phyloP scores from a whole-genome alignment of 495 filamentous ascomycete species.

The Tuber borchii region DNA sequence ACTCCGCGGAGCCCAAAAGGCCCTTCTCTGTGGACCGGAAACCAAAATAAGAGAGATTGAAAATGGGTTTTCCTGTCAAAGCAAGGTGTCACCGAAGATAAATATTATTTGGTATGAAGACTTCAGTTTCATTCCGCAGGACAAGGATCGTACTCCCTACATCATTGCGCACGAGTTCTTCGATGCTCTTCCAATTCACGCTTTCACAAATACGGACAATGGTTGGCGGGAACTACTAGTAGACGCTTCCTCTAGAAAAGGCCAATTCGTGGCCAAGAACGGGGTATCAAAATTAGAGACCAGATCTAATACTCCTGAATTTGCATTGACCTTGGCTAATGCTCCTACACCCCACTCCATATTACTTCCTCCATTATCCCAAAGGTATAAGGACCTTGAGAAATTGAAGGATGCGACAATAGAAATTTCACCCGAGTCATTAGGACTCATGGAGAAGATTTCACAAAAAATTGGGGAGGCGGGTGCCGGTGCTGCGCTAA shows the following conservation, averaged over 20 bases:
- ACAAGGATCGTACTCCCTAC: conserved; percentile 62
- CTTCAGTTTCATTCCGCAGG: conserved; percentile 64
- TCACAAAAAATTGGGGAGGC: conserved; percentile 73
- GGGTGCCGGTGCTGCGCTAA: conserved; percentile 76
- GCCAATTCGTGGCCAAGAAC: conserved; percentile 25
- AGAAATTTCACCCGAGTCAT: conserved; percentile 81
- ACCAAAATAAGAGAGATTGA: conserved; percentile 61
- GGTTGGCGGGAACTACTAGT: conserved; percentile 49
- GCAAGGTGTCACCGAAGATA: conserved; percentile 61
- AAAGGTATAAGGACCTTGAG: conserved; percentile 71
- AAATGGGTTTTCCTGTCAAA: conserved; percentile 65
- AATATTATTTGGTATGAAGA: conserved; percentile 88
- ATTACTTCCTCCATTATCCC: conserved; percentile 75
- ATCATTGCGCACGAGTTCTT: conserved; percentile 98
- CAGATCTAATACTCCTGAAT: conserved; percentile 56
- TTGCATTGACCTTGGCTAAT: conserved; percentile 71
- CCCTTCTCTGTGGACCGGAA: conserved; percentile 72
- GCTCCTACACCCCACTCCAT: conserved; percentile 70
- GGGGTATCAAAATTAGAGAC: conserved; percentile 37
- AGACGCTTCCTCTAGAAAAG: conserved; percentile 43
- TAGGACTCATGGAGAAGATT: conserved; percentile 70
- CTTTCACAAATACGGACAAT: conserved; percentile 62
- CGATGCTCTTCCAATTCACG: conserved; percentile 95
- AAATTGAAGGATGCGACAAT: conserved; percentile 58
- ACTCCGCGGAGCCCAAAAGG: conserved; percentile 67